Evolutionary conservation across 345 rosid species (phyloP).

Genomic region (Melaleuca alternifolia): DNA sequence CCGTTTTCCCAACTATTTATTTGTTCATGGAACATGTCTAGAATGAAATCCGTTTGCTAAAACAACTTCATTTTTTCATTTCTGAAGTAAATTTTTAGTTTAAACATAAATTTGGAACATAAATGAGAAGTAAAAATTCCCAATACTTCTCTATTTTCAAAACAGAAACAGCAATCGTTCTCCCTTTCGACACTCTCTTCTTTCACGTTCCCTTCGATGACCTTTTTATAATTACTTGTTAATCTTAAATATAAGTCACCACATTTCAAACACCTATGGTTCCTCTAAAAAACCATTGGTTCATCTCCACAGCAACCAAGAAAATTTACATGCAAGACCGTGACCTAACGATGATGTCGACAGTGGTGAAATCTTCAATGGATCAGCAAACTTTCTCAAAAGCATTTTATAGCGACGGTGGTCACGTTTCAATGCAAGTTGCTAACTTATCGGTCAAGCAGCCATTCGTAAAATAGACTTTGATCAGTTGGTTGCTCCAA

Average conservation of each 20-base stretch:
- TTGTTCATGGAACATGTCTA: no score
- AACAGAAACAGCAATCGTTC: fast-evolving
- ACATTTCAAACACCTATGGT: neutral
- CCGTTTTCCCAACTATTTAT: no score
- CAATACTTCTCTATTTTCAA: no score
- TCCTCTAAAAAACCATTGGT: neutral
- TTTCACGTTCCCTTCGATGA: no score
- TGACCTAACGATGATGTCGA: neutral
- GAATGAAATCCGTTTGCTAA: no score
- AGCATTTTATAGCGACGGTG: neutral
- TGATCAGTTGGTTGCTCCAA: fast-evolving
- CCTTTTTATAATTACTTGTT: neutral
- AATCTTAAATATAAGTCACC: neutral
- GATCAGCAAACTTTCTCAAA: neutral
- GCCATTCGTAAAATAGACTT: neutral
- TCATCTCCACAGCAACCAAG: neutral
- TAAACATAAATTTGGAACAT: no score
- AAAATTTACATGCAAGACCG: neutral
- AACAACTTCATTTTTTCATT: no score
- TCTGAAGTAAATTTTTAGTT: no score
- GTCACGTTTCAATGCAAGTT: neutral
- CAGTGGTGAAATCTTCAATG: fast-evolving
- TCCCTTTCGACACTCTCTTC: no score
- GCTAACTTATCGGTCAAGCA: neutral
- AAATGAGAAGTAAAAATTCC: no score